Evolutionary conservation across 371 early-diverging fungal species (phyloP), one percentile per base, ranked within the genome.

Genomic region (Rhizopus stolonifer): DNA sequence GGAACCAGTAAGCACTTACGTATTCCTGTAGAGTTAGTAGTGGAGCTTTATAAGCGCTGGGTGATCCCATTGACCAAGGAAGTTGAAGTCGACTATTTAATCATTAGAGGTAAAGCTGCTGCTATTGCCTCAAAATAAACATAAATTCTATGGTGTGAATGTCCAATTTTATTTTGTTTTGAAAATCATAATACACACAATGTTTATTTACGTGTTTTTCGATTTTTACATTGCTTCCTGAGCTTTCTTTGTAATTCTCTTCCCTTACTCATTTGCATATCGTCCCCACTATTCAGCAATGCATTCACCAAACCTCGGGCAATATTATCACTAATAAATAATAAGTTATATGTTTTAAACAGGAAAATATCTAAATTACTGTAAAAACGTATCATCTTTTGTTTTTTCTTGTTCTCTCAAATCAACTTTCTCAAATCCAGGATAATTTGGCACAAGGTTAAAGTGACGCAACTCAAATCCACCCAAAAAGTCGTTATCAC

Each of bases 1-100:
- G 65, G 65, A 14, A 66, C 55, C 25, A 73, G 45, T 47, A 70
- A 49, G 13, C 67, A 70, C 46, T 58, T 72, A 14, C 81, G 85
- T 48, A 84, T 92, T 47, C 79, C 80, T 22, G 80, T 87, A 1
- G 86, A 93, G 46, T 73, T 87, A 5, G 93, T 98, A 2, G 91
- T 91, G 2, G 80, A 90, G 29, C 69, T 96, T 46, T 98, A 98
- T 70, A 85, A 91, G 52, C 77, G 85, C 56, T 92, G 84, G 69
- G 91, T 96, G 14, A 90, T 92, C 46, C 92, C 93, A 1, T 60
- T 92, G 59, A 93, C 93, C 18, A 92, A 91, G 59, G 79, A 88
- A 36, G 98, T 98, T 15, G 98, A 98, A 69, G 90, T 98, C 14
- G 91, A 92, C 34, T 97, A 97, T 57, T 72, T 97, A 54, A 60